phyloP scores from a whole-genome alignment of 2,329 filamentous ascomycete species.

The Acrodontium crateriforme region DNA sequence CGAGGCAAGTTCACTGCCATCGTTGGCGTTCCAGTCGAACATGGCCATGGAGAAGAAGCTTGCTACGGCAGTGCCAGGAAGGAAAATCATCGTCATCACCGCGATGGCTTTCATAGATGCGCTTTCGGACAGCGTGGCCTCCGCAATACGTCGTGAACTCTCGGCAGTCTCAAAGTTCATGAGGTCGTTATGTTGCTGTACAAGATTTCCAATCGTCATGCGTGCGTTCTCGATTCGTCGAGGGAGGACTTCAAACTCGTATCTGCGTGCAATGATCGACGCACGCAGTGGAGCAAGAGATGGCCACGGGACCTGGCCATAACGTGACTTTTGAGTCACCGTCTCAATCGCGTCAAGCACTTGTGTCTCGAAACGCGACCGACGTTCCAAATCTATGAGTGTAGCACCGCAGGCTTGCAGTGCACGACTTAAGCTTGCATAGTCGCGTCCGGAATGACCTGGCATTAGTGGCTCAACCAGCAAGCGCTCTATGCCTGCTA shows the following conservation, averaged over 20 bases:
- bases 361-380: slow-evolving; percentile 1
- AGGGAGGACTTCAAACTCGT: slow-evolving; percentile 1
- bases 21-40: slow-evolving; percentile 2
- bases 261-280: neutral
- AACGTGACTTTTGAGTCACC: neutral
- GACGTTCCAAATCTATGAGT: slow-evolving; percentile 2
- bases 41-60: slow-evolving; percentile 7
- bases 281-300: slow-evolving; percentile 1
- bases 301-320: neutral
- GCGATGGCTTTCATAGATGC: slow-evolving; percentile 7
- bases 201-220: neutral
- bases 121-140: slow-evolving; percentile 3
- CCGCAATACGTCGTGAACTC: slow-evolving; percentile 1
- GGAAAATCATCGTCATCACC: slow-evolving; percentile 6
- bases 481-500: neutral
- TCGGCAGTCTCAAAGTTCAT: slow-evolving; percentile 2
- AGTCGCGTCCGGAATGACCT: neutral
- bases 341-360: slow-evolving; percentile 1
- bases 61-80: slow-evolving; percentile 6
- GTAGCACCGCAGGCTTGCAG: slow-evolving; percentile 1
- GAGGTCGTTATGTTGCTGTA: slow-evolving; percentile 1
- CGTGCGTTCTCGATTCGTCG: slow-evolving; percentile 1
- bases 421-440: neutral
- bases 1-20: neutral
- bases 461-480: neutral